Conservation (phyloP, 2,329 filamentous ascomycete species). For the Fusarium sp. region DNA sequence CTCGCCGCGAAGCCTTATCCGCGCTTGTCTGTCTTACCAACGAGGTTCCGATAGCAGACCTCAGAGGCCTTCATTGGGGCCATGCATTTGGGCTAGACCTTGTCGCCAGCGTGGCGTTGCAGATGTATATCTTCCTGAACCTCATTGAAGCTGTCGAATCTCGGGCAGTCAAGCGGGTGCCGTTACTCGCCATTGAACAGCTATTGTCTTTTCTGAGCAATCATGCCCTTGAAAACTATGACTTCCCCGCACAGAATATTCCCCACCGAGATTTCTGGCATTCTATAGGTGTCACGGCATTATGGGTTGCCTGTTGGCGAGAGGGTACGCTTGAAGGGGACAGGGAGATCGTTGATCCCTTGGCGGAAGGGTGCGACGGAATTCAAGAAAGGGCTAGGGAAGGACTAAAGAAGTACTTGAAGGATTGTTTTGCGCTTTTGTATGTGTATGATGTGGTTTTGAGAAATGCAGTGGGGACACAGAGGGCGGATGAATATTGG, state of each 20-base stretch:
- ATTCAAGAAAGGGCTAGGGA: neutral
- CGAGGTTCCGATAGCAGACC: neutral
- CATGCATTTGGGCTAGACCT: conserved; percentile 10
- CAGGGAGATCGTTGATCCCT: neutral
- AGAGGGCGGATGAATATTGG: neutral
- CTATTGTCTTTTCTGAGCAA: neutral
- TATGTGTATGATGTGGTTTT: conserved; percentile 13
- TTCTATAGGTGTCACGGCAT: conserved; percentile 5
- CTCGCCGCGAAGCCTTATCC: neutral
- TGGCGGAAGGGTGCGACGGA: neutral
- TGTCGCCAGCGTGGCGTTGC: neutral
- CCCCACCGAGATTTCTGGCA: conserved; percentile 20
- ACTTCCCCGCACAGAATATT: conserved; percentile 11
- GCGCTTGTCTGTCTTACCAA: neutral
- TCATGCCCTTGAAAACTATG: conserved; percentile 9
- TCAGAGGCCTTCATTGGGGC: conserved; percentile 2
- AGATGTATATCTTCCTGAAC: conserved; percentile 14
- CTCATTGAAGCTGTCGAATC: conserved; percentile 15
- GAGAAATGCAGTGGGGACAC: neutral
- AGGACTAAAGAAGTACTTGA: neutral
- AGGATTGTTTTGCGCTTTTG: conserved; percentile 18
- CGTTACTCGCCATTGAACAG: neutral
- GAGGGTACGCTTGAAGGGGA: neutral
- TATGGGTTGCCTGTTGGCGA: neutral
- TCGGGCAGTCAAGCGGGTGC: neutral